A percentile compares a stretch with the other conserved stretches of the same genome.
These are phyloP conservation scores for Fonsecaea nubica DNA, from an alignment of 2,329 filamentous ascomycete species.

Conservation along the genomic window DNA sequence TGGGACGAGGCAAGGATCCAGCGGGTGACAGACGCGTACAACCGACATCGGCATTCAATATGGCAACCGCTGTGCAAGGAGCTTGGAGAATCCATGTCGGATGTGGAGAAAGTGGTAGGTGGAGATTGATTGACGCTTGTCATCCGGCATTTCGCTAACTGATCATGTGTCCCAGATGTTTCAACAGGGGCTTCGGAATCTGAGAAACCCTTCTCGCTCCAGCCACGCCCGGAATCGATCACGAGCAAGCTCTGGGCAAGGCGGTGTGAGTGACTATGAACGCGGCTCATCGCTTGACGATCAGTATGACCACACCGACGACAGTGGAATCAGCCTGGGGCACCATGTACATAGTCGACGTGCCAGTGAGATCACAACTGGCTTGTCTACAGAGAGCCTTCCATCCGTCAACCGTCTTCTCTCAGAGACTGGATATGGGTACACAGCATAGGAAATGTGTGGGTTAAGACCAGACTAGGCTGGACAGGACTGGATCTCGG, in stretches of 20 bases:
- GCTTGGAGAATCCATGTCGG: constrained; percentile 63
- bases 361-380: constrained; percentile 27
- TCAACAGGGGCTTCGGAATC: constrained; percentile 75
- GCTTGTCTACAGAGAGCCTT: constrained; percentile 21
- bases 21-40: constrained; percentile 76
- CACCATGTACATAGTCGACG: constrained; percentile 32
- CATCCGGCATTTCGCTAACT: constrained; percentile 1
- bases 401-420: constrained; percentile 29
- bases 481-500: not conserved
- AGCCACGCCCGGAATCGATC: constrained; percentile 31
- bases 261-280: constrained; percentile 26
- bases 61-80: constrained; percentile 76
- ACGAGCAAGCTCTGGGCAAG: constrained; percentile 33
- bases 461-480: not conserved
- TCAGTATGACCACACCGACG: constrained; percentile 36
- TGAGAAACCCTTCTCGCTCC: constrained; percentile 27
- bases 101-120: constrained; percentile 83
- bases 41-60: constrained; percentile 74
- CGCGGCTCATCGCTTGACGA: constrained; percentile 21
- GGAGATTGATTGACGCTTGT: not conserved
- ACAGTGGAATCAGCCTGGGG: constrained; percentile 39
- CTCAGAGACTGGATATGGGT: constrained; percentile 27
- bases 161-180: constrained; percentile 47
- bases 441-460: constrained; percentile 11
- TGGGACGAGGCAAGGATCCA: constrained; percentile 81